A percentile compares a stretch with the other conserved stretches of the same genome.
Conservation (phyloP, 495 filamentous ascomycete species). For the Penicillium waksmanii region DNA sequence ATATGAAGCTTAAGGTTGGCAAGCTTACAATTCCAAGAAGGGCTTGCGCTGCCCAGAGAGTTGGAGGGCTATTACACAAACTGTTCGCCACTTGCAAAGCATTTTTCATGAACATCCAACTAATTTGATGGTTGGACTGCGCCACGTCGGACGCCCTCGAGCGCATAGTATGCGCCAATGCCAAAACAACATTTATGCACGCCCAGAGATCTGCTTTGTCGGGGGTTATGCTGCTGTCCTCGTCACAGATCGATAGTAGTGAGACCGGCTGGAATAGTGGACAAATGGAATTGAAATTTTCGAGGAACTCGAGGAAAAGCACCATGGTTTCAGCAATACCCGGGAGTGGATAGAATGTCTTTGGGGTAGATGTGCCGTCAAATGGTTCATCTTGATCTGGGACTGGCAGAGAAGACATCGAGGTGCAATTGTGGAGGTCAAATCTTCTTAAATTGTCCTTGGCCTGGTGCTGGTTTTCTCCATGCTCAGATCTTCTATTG, state of each 20-base stretch:
- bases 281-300: neutral
- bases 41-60: neutral
- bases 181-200: neutral
- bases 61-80: neutral
- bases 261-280: neutral
- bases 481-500: neutral
- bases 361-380: neutral
- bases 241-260: neutral
- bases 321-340: neutral
- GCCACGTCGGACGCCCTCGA: neutral
- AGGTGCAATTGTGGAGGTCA: neutral
- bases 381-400: neutral
- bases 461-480: too few species aligned
- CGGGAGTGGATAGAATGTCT: neutral
- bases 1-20: neutral
- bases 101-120: slow-evolving; percentile 4
- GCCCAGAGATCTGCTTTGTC: neutral
- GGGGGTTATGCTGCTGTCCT: neutral
- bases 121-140: neutral
- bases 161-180: neutral
- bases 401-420: neutral
- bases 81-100: neutral
- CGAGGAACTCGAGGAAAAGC: neutral
- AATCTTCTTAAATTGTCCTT: neutral
- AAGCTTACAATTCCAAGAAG: neutral